These are phyloP conservation scores for Leishmania major DNA, from an alignment of 208 protist species.

Conservation along the genomic window DNA sequence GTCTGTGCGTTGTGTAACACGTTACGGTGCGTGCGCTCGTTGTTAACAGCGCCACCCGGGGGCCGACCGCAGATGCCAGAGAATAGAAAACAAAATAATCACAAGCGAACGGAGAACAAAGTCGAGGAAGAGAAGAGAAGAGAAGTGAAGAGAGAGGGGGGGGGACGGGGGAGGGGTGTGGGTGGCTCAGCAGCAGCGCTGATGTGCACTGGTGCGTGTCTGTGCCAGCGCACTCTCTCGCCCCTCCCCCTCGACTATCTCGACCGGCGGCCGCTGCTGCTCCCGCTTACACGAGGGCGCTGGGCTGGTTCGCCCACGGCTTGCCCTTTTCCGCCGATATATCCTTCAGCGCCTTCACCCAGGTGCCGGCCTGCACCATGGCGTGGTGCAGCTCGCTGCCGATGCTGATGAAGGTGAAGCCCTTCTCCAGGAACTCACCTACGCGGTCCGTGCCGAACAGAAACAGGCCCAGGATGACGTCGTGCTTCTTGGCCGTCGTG, in stretches of 20 bases:
- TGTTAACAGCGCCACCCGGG: background rate
- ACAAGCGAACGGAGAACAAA: background rate
- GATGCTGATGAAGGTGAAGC: slow-evolving; percentile 83
- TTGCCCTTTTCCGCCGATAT: slow-evolving; percentile 61
- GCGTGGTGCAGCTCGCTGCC: slow-evolving; percentile 82
- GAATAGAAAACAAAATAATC: background rate
- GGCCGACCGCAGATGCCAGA: background rate
- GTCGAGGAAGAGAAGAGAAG: background rate
- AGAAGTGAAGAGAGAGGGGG: too few relatives aligned
- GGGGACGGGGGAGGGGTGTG: background rate
- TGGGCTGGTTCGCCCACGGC: slow-evolving; percentile 71
- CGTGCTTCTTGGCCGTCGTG: slow-evolving; percentile 64
- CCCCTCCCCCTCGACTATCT: background rate
- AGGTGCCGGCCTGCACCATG: slow-evolving; percentile 66
- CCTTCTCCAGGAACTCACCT: slow-evolving; percentile 82
- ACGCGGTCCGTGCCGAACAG: slow-evolving; percentile 82
- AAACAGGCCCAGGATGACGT: slow-evolving; percentile 76
- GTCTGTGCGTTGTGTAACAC: background rate
- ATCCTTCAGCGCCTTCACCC: slow-evolving; percentile 59
- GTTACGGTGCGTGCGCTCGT: background rate
- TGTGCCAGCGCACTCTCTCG: background rate
- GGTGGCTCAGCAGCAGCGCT: background rate
- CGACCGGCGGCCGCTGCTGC: background rate
- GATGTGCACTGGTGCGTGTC: background rate
- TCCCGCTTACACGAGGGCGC: slow-evolving; percentile 56